These are phyloP conservation scores for Tetrahymena borealis DNA, from an alignment of 73 alveolate species.

Conservation along the genomic window DNA sequence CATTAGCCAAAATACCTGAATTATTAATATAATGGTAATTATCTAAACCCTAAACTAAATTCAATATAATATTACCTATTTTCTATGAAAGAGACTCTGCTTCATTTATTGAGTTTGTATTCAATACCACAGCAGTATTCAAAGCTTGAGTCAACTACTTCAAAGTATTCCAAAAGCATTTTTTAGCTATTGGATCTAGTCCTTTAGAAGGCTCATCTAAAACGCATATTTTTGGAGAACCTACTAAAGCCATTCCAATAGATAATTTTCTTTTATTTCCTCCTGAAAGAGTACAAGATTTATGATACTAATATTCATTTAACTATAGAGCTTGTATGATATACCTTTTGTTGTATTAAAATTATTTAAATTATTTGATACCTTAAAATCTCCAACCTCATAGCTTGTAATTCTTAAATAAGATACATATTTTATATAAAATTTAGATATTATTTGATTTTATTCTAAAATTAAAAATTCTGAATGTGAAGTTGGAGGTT, in stretches of 20 bases:
- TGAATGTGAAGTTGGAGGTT: too few species aligned
- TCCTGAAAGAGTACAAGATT: constrained; percentile 57
- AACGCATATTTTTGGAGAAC: constrained; percentile 51
- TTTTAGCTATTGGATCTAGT: constrained; percentile 64
- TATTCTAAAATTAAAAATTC: too few species aligned
- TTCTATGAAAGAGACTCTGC: constrained; percentile 90
- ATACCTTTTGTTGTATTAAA: too few species aligned
- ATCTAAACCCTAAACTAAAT: too few species aligned
- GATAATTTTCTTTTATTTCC: constrained; percentile 80
- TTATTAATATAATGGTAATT: too few species aligned
- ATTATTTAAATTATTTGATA: too few species aligned
- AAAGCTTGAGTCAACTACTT: constrained; percentile 13
- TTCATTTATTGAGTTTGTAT: constrained; percentile 93
- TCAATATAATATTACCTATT: constrained; percentile 76
- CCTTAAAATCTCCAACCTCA: too few species aligned
- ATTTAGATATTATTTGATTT: too few species aligned
- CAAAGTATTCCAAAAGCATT: constrained; percentile 43
- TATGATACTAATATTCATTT: constrained; percentile 7
- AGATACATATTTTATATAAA: too few species aligned
- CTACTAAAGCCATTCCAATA: constrained; percentile 71
- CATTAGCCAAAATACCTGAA: constrained; percentile 71
- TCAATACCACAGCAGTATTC: constrained; percentile 61
- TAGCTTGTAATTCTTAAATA: too few species aligned
- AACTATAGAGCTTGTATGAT: constrained; percentile 10
- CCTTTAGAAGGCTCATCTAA: constrained; percentile 77